A percentile compares a stretch with the other conserved stretches of the same genome.
Evolutionary conservation across 768 basidiomycete species (phyloP).

Genomic region (Collybia mongolica): DNA sequence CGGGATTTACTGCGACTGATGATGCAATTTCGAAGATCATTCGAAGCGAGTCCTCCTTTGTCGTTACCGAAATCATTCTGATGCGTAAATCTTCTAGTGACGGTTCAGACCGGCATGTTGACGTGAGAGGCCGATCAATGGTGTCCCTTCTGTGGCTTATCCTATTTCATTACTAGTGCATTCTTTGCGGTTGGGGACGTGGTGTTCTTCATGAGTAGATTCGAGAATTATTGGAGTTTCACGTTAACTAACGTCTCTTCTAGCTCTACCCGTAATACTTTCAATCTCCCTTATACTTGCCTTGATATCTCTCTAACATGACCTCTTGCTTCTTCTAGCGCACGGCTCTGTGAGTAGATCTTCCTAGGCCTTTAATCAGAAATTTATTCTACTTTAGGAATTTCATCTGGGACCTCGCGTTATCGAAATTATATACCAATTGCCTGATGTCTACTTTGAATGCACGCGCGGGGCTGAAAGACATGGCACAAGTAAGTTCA

Average conservation of each 20-base stretch:
- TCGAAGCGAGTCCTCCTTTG: conserved; percentile 18
- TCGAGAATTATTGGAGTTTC: not conserved
- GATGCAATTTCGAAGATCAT: conserved; percentile 31
- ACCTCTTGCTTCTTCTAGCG: conserved; percentile 23
- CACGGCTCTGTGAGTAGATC: conserved; percentile 39
- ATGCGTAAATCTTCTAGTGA: conserved; percentile 20
- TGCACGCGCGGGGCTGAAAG: conserved; percentile 34
- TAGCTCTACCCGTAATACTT: conserved; percentile 34
- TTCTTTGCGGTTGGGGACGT: conserved; percentile 43
- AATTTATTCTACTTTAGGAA: conserved; percentile 27
- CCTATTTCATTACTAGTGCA: conserved; percentile 21
- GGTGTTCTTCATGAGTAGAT: conserved; percentile 44
- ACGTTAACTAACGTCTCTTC: not conserved
- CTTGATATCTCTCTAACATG: too few relatives aligned
- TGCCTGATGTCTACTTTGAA: conserved; percentile 49
- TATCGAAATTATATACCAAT: conserved; percentile 49
- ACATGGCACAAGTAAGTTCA: conserved; percentile 17
- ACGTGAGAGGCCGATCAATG: conserved; percentile 20
- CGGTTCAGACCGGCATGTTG: conserved; percentile 43
- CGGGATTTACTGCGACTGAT: conserved; percentile 34
- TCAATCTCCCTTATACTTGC: not conserved
- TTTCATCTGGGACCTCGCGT: conserved; percentile 48
- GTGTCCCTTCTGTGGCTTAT: not conserved
- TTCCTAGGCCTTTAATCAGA: not conserved
- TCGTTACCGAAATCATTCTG: not conserved